Base-by-base conservation (phyloP, 306 rosid species). In the Castanea mollissima region DNA sequence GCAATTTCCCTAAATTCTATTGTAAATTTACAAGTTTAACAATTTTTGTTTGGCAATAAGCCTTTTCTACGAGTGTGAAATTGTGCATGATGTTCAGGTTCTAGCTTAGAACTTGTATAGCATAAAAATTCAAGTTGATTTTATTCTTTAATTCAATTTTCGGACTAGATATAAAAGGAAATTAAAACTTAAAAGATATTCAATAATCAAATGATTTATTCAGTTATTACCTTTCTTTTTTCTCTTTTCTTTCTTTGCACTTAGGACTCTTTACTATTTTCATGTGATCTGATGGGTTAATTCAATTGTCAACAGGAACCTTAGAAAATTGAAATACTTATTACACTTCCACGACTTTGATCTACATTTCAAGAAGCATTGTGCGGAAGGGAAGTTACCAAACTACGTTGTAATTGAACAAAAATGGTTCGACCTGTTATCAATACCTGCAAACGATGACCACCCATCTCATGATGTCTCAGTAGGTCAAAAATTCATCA, bases 321-420 rank as follows among this genome's bases (percentile, higher is more conserved):
- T 91, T 1, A 85, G 98, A 81, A 89, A 86, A 74, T 73, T 93
- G 34, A 93, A 93, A 78, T 74, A 90, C 81, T 1, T 81, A 9
- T 75, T 62, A 18, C 86, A 91, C 21, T 93, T 91, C 44, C 93
- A 85, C 38, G 65, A 27, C 1, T 91, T 82, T 54, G 93, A 77
- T 21, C 6, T 86, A 3, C 52, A 69, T 5, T 93, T 93, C 86
- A 90, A 93, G 86, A 87, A 76, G 57, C 89, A 91, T 23, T 91
- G 95, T 49, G 29, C 79, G 67, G 89, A 91, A 74, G 98, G 98
- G 7, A 90, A 86, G 67, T 65, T 93, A 29, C 91, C 95, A 49
- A 93, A 91, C 80, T 91, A 93, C 21, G 94, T 89, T 34, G 98
- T 93, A 44, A 56, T 93, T 10, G 98, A 93, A 73, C 98, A 89